Conservation (phyloP, 2,329 filamentous ascomycete species). For the Parastagonospora nodorum region DNA sequence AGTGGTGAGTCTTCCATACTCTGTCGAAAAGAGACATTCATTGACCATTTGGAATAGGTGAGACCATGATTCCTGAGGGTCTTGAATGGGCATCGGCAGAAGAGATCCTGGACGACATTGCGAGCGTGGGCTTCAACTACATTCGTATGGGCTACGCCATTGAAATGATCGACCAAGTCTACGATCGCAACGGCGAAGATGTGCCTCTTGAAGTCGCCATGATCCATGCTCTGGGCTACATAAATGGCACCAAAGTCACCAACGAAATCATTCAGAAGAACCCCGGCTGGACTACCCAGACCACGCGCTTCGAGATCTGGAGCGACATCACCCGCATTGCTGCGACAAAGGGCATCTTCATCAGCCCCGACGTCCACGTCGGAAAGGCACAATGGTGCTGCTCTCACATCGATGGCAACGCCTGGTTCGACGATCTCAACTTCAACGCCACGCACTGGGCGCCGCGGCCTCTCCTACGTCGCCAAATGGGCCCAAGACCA, state of each 20-base stretch:
- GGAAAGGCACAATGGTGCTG: constrained; percentile 44
- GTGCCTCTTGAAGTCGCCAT: constrained; percentile 47
- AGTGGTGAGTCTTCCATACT: constrained; percentile 20
- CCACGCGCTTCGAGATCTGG: constrained; percentile 49
- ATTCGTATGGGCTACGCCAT: constrained; percentile 57
- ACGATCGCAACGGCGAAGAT: constrained; percentile 46
- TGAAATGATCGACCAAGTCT: constrained; percentile 50
- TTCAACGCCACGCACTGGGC: constrained; percentile 63
- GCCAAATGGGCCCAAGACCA: constrained; percentile 56
- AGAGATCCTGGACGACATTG: constrained; percentile 59
- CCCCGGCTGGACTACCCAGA: constrained; percentile 44
- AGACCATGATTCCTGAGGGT: constrained; percentile 65
- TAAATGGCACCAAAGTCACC: constrained; percentile 48
- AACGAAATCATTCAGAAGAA: constrained; percentile 45
- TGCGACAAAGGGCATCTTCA: constrained; percentile 36
- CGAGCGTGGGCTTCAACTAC: constrained; percentile 63
- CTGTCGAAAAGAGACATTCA: constrained; percentile 6
- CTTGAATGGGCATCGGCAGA: constrained; percentile 61
- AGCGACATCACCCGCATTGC: constrained; percentile 30
- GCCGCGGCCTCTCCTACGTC: constrained; percentile 58
- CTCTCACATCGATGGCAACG: constrained; percentile 57
- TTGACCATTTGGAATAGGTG: constrained; percentile 54
- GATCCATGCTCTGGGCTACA: constrained; percentile 46
- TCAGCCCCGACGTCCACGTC: constrained; percentile 39
- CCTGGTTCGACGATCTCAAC: constrained; percentile 61